Conservation (phyloP, 768 basidiomycete species). For the Boletus subparvulus region DNA sequence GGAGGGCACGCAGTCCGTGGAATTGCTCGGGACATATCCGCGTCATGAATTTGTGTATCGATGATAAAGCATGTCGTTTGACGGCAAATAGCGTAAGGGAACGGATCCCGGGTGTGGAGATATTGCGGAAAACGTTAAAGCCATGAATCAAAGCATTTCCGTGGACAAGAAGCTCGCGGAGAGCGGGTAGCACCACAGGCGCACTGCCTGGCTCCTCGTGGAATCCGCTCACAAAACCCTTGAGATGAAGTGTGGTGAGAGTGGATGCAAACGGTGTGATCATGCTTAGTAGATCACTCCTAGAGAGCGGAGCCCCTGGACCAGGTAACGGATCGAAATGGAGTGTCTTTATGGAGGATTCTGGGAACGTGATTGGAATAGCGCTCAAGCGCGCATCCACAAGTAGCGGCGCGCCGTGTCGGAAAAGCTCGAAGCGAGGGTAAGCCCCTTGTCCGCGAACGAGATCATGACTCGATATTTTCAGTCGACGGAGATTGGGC, state of each 20-base stretch:
- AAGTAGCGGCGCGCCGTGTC: conserved; percentile 31
- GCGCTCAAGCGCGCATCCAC: conserved; percentile 33
- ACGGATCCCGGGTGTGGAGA: conserved; percentile 31
- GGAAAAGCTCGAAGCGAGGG: conserved; percentile 34
- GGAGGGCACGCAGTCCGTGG: conserved; percentile 30
- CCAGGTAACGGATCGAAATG: conserved; percentile 37
- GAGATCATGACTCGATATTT: conserved; percentile 29
- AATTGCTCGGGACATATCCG: conserved; percentile 36
- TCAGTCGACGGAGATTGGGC: conserved; percentile 28
- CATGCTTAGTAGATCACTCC: conserved; percentile 29
- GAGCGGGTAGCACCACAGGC: conserved; percentile 30
- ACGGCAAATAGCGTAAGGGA: conserved; percentile 27
- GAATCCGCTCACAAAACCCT: conserved; percentile 33
- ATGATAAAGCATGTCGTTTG: conserved; percentile 29
- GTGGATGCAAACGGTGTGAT: conserved; percentile 28
- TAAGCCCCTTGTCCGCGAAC: conserved; percentile 26
- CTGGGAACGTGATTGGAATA: conserved; percentile 33
- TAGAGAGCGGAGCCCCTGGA: conserved; percentile 27
- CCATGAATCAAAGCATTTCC: conserved; percentile 34
- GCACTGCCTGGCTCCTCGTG: conserved; percentile 35
- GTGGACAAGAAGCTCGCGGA: conserved; percentile 31
- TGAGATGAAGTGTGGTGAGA: conserved; percentile 33
- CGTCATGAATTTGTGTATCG: conserved; percentile 37
- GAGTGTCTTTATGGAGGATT: conserved; percentile 28
- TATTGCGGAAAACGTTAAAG: conserved; percentile 36